phyloP scores from a whole-genome alignment of 129 eudicot genomes.

The Logfia minima region DNA sequence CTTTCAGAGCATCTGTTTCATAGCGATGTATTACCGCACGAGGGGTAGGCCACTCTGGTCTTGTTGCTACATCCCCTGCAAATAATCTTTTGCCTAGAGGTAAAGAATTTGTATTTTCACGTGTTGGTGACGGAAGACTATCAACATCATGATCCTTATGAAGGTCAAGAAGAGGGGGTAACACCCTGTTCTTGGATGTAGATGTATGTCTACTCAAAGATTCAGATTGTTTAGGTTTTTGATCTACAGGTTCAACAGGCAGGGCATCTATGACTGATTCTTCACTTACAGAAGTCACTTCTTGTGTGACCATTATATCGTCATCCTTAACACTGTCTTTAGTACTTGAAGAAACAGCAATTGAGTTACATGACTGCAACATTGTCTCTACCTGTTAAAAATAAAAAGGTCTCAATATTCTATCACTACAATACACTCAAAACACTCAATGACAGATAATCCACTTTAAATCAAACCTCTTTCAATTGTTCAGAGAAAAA shows the following conservation, averaged over 20 bases:
- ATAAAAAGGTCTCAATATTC: conserved; percentile 21
- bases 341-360: conserved; percentile 24
- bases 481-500: conserved; percentile 62
- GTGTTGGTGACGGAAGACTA: conserved; percentile 96
- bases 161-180: conserved; percentile 82
- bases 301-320: conserved; percentile 16
- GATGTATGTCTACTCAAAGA: conserved; percentile 39
- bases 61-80: conserved; percentile 42
- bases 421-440: not conserved
- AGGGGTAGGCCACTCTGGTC: conserved; percentile 77
- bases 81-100: conserved; percentile 44
- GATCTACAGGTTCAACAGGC: conserved; percentile 27
- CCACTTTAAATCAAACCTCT: conserved; percentile 50
- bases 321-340: conserved; percentile 21
- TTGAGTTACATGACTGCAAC: conserved; percentile 37
- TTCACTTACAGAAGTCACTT: conserved; percentile 23
- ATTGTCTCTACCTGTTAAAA: conserved; percentile 56
- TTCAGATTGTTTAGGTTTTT: conserved; percentile 33
- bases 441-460: conserved; percentile 5
- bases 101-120: conserved; percentile 47
- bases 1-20: conserved; percentile 87
- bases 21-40: conserved; percentile 55
- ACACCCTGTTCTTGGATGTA: conserved; percentile 44
- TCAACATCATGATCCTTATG: conserved; percentile 96
- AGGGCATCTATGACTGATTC: conserved; percentile 31